Percentiles rank a stretch among this genome's conserved stretches.
Evolutionary conservation across 129 eudicot species (phyloP).

Genomic region (Glebionis coronaria): DNA sequence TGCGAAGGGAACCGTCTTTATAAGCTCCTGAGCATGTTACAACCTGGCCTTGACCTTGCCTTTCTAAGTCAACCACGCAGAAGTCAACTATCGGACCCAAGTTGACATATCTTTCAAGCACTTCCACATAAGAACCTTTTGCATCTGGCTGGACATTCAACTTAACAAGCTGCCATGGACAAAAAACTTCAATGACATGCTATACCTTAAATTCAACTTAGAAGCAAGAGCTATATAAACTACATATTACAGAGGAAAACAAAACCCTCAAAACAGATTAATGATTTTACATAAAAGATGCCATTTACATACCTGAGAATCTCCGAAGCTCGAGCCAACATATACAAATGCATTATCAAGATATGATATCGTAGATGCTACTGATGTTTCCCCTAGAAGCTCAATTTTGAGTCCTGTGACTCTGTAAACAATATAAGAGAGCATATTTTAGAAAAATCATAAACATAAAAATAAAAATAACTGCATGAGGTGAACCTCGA

Average conservation of each 20-base stretch:
- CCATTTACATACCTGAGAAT: slow-evolving; percentile 73
- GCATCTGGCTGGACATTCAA: slow-evolving; percentile 87
- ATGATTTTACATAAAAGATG: not conserved
- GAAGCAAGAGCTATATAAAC: not conserved
- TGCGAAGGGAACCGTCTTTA: slow-evolving; percentile 93
- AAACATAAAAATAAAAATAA: not conserved
- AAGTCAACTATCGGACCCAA: slow-evolving; percentile 95
- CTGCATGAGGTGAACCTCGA: slow-evolving; percentile 1
- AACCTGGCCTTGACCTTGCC: slow-evolving; percentile 99
- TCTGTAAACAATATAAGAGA: slow-evolving; percentile 28
- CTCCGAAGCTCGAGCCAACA: slow-evolving; percentile 98
- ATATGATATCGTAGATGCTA: slow-evolving; percentile 93
- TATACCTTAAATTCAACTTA: not conserved
- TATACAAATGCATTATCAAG: slow-evolving; percentile 92
- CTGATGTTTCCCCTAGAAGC: slow-evolving; percentile 92
- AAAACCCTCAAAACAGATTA: not conserved
- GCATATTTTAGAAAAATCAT: slow-evolving; percentile 8
- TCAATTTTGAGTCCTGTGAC: slow-evolving; percentile 98
- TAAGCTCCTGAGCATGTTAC: slow-evolving; percentile 99
- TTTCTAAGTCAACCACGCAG: slow-evolving; percentile 94
- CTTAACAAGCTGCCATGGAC: slow-evolving; percentile 73
- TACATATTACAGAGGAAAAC: not conserved
- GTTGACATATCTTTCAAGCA: slow-evolving; percentile 78
- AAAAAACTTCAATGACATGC: slow-evolving; percentile 3
- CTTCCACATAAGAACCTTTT: slow-evolving; percentile 95